Evolutionary conservation across 345 rosid genomes (phyloP), one percentile per base, ranked within the genome.

Genomic region (Trapa bicornis): DNA sequence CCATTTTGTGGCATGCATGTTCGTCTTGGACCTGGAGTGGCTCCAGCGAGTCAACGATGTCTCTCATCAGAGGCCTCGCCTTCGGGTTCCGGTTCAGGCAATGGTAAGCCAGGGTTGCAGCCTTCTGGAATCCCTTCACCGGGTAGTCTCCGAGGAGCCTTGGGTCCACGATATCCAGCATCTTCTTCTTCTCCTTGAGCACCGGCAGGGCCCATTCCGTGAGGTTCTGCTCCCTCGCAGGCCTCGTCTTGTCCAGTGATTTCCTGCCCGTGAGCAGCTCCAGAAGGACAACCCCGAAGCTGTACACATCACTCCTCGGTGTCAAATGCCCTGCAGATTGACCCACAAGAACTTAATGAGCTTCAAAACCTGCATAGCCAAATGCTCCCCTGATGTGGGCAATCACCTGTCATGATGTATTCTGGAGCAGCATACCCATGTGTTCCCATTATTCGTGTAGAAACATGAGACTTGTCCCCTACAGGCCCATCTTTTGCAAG

Each of bases 381-480:
- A 22, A 22, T 22, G 29, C 29, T 22, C 29, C 29, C 29, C 29
- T 22, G 29, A 22, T 22, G 29, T 22, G 29, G 29, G 29, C 29
- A 54, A 68, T 78, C 76, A 75, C 98, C 98, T 64, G 98, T 90
- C 98, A 93, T 90, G 76, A 93, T 87, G 78, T 93, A 93, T 73
- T 90, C 98, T 0, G 98, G 97, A 37, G 98, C 98, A 39, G 98
- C 98, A 71, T 93, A 93, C 13, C 98, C 98, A n/a, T 93, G 88
- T 22, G 98, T 93, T 57, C 98, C 98, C 98, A 93, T 93, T 73
- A 93, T 81, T n/a, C 98, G 96, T 13, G 98, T 93, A 32, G 98
- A 90, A 73, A 93, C 98, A 65, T 93, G 97, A 0, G 98, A 88
- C 75, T 93, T 90, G 78, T 93, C 98, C 73, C 96, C 98, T 65